Conservation (phyloP, 495 filamentous ascomycete genomes). For the Aspergillus saccharolyticus region DNA sequence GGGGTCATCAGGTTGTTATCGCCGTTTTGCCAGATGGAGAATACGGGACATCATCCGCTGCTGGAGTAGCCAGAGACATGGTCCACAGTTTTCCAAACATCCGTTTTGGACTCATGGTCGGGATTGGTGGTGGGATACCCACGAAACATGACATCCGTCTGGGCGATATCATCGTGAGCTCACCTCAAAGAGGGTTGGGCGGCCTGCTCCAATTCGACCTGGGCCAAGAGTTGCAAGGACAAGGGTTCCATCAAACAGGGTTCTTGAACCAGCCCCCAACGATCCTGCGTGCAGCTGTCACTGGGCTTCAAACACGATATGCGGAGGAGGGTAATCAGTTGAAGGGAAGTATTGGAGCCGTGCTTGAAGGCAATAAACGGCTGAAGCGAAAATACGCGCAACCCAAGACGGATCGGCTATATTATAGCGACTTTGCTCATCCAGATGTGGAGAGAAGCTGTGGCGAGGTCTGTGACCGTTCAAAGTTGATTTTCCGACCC, state of each 20-base stretch:
- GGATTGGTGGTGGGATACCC: conserved; percentile 22
- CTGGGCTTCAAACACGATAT: conserved; percentile 9
- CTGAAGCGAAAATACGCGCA: too few species aligned
- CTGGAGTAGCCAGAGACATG: conserved; percentile 18
- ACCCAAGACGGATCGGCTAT: too few species aligned
- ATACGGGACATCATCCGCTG: not conserved
- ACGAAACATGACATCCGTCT: conserved; percentile 20
- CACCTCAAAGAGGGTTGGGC: not conserved
- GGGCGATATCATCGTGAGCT: conserved; percentile 16
- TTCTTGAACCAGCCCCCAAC: conserved; percentile 18
- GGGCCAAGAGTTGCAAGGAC: conserved; percentile 5
- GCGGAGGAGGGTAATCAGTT: conserved; percentile 8
- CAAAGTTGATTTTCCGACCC: not conserved
- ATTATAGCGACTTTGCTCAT: not conserved
- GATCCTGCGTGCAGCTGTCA: conserved; percentile 14
- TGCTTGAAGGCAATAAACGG: not conserved
- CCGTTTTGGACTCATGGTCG: conserved; percentile 25
- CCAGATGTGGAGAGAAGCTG: too few species aligned
- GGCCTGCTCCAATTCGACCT: conserved; percentile 13
- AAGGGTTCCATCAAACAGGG: conserved; percentile 20
- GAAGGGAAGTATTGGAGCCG: conserved; percentile 9
- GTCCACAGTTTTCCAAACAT: conserved; percentile 25
- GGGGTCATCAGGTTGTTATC: conserved; percentile 28
- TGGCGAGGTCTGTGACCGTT: not conserved
- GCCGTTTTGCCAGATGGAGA: conserved; percentile 23